Evolutionary conservation across 2,329 filamentous ascomycete genomes (phyloP).

Genomic region (Claviceps citrina): DNA sequence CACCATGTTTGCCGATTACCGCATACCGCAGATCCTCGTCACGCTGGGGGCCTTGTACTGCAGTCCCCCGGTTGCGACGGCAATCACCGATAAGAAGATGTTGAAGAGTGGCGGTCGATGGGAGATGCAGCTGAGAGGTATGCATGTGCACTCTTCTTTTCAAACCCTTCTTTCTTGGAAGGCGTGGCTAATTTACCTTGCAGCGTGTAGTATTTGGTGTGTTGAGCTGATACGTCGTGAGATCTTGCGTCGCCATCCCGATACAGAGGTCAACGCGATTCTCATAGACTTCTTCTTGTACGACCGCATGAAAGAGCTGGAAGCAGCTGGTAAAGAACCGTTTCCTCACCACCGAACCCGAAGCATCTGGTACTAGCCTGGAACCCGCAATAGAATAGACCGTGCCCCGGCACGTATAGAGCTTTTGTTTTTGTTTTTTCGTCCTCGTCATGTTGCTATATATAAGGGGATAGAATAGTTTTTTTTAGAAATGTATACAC

Average conservation of each 20-base stretch:
- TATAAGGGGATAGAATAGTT: not conserved
- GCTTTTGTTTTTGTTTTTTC: not conserved
- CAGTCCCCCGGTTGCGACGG: constrained; percentile 60
- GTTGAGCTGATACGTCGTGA: constrained; percentile 77
- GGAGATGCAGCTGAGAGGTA: constrained; percentile 77
- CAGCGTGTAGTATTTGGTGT: constrained; percentile 87
- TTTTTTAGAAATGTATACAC: too few species aligned
- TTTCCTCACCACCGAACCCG: constrained; percentile 72
- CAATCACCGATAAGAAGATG: constrained; percentile 47
- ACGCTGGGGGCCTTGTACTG: constrained; percentile 70
- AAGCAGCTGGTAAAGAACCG: constrained; percentile 42
- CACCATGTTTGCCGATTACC: constrained; percentile 98
- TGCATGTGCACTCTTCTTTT: constrained; percentile 9
- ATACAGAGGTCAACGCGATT: constrained; percentile 65
- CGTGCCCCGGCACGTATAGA: not conserved
- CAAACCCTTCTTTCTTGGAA: not conserved
- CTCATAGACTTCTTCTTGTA: constrained; percentile 96
- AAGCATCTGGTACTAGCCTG: constrained; percentile 78
- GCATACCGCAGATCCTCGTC: constrained; percentile 84
- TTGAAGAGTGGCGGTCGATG: constrained; percentile 59
- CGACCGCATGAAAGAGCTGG: constrained; percentile 78
- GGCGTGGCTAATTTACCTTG: not conserved
- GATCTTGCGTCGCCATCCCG: constrained; percentile 59
- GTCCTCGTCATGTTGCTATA: too few species aligned
- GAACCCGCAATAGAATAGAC: constrained; percentile 1